Evolutionary conservation across 345 rosid species (phyloP).

Genomic region (Eucalyptus globulus): DNA sequence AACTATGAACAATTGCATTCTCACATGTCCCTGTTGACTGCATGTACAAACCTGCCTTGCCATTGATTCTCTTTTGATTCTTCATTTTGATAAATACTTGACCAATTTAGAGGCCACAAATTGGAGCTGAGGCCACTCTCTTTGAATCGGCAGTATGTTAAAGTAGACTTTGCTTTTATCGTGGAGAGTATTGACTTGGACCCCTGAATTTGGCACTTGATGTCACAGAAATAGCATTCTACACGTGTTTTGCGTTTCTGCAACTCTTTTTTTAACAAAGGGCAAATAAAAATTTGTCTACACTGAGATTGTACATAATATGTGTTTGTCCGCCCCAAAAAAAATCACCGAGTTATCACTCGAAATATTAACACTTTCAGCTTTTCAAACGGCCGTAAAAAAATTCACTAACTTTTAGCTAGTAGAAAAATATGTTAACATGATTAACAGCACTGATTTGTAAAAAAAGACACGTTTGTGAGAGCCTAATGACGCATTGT

Average conservation of each 20-base stretch:
- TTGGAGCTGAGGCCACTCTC: neutral
- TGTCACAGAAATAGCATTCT: neutral
- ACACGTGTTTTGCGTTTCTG: neutral
- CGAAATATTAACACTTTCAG: neutral
- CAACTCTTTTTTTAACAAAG: neutral
- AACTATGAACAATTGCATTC: neutral
- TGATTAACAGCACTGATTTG: rapidly evolving
- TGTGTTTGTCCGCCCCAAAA: neutral
- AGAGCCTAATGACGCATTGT: neutral
- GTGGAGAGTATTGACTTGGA: neutral
- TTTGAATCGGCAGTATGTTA: neutral
- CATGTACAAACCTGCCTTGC: neutral
- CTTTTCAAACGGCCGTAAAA: neutral
- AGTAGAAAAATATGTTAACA: neutral
- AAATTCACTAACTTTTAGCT: neutral
- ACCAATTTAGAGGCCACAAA: neutral
- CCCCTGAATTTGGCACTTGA: neutral
- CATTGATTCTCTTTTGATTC: neutral
- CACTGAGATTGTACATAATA: neutral
- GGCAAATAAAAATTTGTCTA: neutral
- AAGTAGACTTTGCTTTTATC: neutral
- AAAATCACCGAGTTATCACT: neutral
- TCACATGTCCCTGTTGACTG: neutral
- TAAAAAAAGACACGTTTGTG: too few species aligned
- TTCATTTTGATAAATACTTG: neutral